Base-by-base conservation (phyloP, 2,329 filamentous ascomycete species). In the Fusarium marasasianum region DNA sequence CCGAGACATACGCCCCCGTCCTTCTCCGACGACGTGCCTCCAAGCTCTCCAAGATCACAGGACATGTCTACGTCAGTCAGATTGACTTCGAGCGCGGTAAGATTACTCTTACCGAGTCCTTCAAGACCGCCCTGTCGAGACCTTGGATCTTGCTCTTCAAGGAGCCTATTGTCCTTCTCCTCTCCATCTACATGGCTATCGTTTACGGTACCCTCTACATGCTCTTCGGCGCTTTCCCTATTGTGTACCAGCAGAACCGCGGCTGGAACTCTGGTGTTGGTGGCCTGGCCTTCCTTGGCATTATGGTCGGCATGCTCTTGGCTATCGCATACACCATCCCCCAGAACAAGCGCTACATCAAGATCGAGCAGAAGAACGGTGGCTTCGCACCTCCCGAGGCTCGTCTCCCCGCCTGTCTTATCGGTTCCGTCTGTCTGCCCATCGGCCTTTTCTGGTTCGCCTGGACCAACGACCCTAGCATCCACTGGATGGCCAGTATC, bases 1-100 rank as follows among this genome's bases (percentile, higher is more conserved):
- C 93, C 1, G 94, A 97, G 81, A 97, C 94, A 0, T 96, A 96
- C 79, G 91, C 94, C 0, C 93, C 94, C 0, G 91, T 90, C 1
- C 90, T 97, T 57, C 88, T 97, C 43, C 37, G 72, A 33, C 57
- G n/a, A 40, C 72, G 72, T 24, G 72, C 72, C 10, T 50, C 68
- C 18, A 69, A 74, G 55, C 72, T 74, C 14, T 75, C 72, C 48
- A 54, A 74, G 68, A 74, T 74, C 29, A 74, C 72, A 9, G 72
- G 72, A 3, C 56, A 75, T 22, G 68, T 72, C 48, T 75, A 74
- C 8, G 68, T 74, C 15, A 74, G 72, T 40, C 69, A 74, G 55
- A 12, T 75, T 18, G 72, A 74, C 44, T 14, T 57, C 22, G 72
- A 74, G 87, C 76, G 84, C 85, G 62, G 71, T 13, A 74, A 75